phyloP scores from a whole-genome alignment of 495 filamentous ascomycete genomes.

The Penicillium coprophilum region DNA sequence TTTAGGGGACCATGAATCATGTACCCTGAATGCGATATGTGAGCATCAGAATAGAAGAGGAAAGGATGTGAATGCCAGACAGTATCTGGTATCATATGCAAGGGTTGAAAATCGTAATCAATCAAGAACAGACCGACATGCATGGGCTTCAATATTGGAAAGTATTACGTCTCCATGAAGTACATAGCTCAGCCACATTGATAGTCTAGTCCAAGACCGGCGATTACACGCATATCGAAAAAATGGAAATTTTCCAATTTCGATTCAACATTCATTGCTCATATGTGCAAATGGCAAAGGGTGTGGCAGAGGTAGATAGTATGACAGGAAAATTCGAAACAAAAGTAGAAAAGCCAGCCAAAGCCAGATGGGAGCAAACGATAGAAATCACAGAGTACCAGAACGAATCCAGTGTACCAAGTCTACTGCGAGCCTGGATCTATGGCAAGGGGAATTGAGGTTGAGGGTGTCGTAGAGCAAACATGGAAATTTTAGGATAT shows the following conservation, averaged over 20 bases:
- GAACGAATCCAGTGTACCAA: constrained; percentile 14
- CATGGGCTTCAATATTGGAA: neutral
- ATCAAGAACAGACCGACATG: neutral
- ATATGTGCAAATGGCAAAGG: constrained; percentile 23
- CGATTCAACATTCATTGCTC: constrained; percentile 10
- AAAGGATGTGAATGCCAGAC: neutral
- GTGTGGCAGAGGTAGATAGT: constrained; percentile 9
- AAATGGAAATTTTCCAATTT: constrained; percentile 10
- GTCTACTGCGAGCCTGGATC: constrained; percentile 25
- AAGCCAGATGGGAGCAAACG: constrained; percentile 9
- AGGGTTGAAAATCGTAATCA: neutral
- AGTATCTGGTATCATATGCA: neutral
- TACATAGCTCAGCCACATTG: constrained; percentile 3
- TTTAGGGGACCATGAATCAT: neutral
- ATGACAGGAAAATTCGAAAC: constrained; percentile 12
- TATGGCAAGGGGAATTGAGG: constrained; percentile 15
- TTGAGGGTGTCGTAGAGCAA: neutral
- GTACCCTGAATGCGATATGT: neutral
- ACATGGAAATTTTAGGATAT: constrained; percentile 15
- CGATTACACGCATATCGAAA: constrained; percentile 5
- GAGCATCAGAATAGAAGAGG: neutral
- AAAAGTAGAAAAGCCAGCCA: constrained; percentile 13
- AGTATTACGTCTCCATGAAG: constrained; percentile 2
- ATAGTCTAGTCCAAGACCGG: constrained; percentile 3
- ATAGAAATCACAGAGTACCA: constrained; percentile 15